These are phyloP conservation scores for Blastobotrys capitulatus DNA, from an alignment of 1,139 yeast genomes.

Conservation along the genomic window DNA sequence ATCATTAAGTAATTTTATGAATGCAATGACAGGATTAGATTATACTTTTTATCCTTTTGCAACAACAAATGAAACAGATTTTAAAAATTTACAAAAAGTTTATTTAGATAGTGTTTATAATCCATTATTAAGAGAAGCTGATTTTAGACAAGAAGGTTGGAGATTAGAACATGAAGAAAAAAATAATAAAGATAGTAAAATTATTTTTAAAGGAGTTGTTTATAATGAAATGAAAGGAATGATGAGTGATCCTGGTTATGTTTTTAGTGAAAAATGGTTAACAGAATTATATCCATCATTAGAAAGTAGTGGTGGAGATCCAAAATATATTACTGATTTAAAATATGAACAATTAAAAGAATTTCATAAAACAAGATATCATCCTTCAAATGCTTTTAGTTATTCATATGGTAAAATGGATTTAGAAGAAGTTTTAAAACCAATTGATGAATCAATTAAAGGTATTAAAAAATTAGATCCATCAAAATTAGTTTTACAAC, in stretches of 20 bases:
- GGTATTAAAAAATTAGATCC: constrained; percentile 39
- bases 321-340: constrained; percentile 67
- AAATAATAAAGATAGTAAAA: constrained; percentile 50
- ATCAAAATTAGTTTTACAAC: constrained; percentile 32
- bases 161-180: constrained; percentile 72
- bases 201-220: constrained; percentile 89
- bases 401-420: constrained; percentile 84
- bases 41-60: constrained; percentile 95
- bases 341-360: constrained; percentile 67
- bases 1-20: constrained; percentile 87
- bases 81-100: constrained; percentile 76
- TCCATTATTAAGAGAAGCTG: constrained; percentile 72
- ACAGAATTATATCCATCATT: constrained; percentile 80
- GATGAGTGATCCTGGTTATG: constrained; percentile 80
- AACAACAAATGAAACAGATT: constrained; percentile 82
- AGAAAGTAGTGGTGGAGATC: constrained; percentile 94
- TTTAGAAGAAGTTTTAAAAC: constrained; percentile 53
- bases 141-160: constrained; percentile 98
- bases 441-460: constrained; percentile 48
- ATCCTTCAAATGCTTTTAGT: constrained; percentile 84
- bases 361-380: constrained; percentile 71
- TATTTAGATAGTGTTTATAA: constrained; percentile 83
- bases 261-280: constrained; percentile 78
- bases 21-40: constrained; percentile 98
- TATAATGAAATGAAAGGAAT: constrained; percentile 99